Evolutionary conservation across 768 basidiomycete genomes (phyloP).

Genomic region (Stropharia rugosoannulata): DNA sequence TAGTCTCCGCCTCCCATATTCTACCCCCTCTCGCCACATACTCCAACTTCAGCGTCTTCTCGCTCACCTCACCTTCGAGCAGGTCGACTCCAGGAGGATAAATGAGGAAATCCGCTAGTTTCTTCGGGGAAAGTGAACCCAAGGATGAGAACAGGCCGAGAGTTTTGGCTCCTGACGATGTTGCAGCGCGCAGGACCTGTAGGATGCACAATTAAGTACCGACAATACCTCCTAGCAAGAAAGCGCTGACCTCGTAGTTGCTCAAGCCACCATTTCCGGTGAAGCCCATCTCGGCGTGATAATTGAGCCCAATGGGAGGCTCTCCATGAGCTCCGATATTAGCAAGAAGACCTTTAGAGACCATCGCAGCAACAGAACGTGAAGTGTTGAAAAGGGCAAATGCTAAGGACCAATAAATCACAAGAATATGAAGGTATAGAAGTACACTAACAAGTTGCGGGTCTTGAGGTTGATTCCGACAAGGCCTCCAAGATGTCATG

Average conservation of each 20-base stretch:
- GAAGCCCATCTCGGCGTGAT: constrained; percentile 75
- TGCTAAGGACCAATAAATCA: constrained; percentile 34
- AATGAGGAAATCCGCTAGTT: constrained; percentile 70
- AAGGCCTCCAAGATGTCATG: constrained; percentile 64
- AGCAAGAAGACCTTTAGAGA: constrained; percentile 55
- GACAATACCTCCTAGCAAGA: background rate
- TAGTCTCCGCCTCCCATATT: constrained; percentile 64
- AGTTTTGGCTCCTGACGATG: constrained; percentile 60
- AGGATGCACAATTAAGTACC: background rate
- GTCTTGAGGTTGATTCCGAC: constrained; percentile 61
- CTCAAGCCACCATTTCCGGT: constrained; percentile 60
- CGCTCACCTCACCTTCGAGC: constrained; percentile 48
- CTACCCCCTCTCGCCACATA: constrained; percentile 68
- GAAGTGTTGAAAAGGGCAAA: constrained; percentile 71
- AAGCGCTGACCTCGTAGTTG: constrained; percentile 59
- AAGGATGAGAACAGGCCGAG: constrained; percentile 62
- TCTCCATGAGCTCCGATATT: constrained; percentile 79
- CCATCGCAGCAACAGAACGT: constrained; percentile 66
- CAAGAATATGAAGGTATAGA: background rate
- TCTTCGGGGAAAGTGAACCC: constrained; percentile 61
- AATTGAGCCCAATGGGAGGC: constrained; percentile 70
- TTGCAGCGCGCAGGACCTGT: constrained; percentile 69
- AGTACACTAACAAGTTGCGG: constrained; percentile 48
- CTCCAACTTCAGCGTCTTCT: constrained; percentile 45
- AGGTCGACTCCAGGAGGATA: constrained; percentile 64